These are phyloP conservation scores for Daldinia childiae DNA, from an alignment of 495 filamentous ascomycete species.

Conservation along the genomic window DNA sequence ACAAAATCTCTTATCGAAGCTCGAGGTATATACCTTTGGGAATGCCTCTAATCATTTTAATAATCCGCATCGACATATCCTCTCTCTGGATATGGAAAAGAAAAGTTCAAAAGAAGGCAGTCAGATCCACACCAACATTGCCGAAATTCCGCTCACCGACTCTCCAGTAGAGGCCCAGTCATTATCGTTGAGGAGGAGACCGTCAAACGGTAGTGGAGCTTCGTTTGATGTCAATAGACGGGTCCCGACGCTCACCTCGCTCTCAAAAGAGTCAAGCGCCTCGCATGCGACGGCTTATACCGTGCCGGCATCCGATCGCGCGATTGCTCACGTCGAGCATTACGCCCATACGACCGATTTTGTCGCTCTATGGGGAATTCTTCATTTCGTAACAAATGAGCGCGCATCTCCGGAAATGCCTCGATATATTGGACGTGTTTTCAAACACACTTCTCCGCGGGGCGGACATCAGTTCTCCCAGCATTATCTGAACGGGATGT, in stretches of 20 bases:
- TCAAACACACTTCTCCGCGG: slow-evolving; percentile 65
- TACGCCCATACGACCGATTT: slow-evolving; percentile 82
- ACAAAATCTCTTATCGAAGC: slow-evolving; percentile 68
- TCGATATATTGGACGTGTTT: slow-evolving; percentile 80
- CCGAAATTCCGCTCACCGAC: slow-evolving; percentile 36
- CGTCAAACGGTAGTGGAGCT: slow-evolving; percentile 26
- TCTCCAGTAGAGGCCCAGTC: slow-evolving; percentile 38
- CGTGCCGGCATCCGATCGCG: slow-evolving; percentile 47
- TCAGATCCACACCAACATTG: slow-evolving; percentile 23
- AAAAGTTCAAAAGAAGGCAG: slow-evolving; percentile 26
- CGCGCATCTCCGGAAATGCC: slow-evolving; percentile 52
- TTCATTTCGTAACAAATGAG: slow-evolving; percentile 67
- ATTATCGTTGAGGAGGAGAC: slow-evolving; percentile 20
- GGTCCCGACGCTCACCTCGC: slow-evolving; percentile 14
- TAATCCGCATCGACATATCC: slow-evolving; percentile 68
- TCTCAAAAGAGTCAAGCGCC: slow-evolving; percentile 14
- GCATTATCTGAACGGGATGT: slow-evolving; percentile 87
- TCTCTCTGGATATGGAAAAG: slow-evolving; percentile 40
- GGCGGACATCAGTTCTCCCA: slow-evolving; percentile 80
- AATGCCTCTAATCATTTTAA: slow-evolving; percentile 90
- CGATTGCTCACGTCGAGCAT: slow-evolving; percentile 82
- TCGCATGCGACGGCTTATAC: slow-evolving; percentile 25
- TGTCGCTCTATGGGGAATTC: slow-evolving; percentile 77
- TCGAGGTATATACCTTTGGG: slow-evolving; percentile 90
- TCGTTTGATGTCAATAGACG: slow-evolving; percentile 18